phyloP scores from a whole-genome alignment of 2,329 filamentous ascomycete species.

The Clonostachys rhizophaga region DNA sequence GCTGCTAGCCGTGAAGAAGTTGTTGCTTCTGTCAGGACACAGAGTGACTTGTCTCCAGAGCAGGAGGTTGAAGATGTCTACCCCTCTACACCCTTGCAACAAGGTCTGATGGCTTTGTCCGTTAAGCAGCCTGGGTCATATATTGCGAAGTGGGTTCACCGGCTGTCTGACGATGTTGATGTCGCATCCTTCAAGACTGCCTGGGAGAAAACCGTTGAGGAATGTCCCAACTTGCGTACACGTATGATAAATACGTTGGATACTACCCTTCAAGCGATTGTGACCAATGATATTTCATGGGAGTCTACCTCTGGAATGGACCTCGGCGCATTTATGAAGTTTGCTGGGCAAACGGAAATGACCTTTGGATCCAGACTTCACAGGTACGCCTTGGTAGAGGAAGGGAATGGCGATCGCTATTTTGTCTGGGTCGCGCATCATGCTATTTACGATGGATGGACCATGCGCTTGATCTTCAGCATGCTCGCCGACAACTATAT shows the following conservation, averaged over 20 bases:
- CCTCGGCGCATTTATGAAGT: not conserved
- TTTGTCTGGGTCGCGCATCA: constrained; percentile 18
- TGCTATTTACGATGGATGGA: constrained; percentile 17
- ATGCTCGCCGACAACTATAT: not conserved
- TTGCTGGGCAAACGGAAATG: not conserved
- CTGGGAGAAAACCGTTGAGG: constrained; percentile 9
- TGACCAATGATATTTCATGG: constrained; percentile 1
- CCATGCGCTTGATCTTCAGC: constrained; percentile 4
- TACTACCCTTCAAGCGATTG: not conserved
- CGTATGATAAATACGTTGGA: not conserved
- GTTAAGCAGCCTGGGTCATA: constrained; percentile 22
- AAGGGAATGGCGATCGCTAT: not conserved
- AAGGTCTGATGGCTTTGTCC: constrained; percentile 23
- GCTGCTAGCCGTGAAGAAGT: not conserved
- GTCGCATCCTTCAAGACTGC: constrained; percentile 14
- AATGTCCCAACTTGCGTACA: constrained; percentile 1
- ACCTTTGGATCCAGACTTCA: not conserved
- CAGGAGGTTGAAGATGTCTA: constrained; percentile 1
- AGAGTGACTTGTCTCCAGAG: not conserved
- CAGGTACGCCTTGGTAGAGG: not conserved
- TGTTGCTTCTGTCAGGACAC: not conserved
- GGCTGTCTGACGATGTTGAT: constrained; percentile 10
- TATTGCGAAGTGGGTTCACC: constrained; percentile 7
- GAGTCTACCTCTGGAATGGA: not conserved
- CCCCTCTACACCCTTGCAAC: constrained; percentile 1